Percentiles rank a stretch among this genome's conserved stretches.
Conservation (phyloP, 768 basidiomycete genomes). For the Macrolepiota dolichaula region DNA sequence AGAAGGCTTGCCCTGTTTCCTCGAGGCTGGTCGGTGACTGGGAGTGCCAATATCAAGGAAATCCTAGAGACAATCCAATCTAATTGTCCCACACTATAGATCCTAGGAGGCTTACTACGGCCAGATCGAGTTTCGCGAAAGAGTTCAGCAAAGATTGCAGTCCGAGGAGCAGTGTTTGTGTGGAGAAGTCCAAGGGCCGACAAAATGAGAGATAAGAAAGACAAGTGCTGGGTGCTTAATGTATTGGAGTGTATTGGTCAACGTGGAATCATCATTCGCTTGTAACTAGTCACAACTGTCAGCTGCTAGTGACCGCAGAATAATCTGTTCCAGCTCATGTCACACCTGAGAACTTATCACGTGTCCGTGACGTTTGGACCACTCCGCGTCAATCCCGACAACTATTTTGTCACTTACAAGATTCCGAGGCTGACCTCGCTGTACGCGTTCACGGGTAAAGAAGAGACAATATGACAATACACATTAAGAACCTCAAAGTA, state of each 20-base stretch:
- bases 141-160: background rate
- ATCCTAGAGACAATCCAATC: background rate
- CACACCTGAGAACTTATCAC: background rate
- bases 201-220: background rate
- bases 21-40: background rate
- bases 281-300: slow-evolving; percentile 5
- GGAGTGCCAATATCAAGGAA: background rate
- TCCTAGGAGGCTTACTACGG: background rate
- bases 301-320: background rate
- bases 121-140: background rate
- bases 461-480: slow-evolving; percentile 46
- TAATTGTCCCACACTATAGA: background rate
- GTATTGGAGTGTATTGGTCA: background rate
- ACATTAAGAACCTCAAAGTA: slow-evolving; percentile 80
- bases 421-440: background rate
- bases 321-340: background rate
- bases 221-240: background rate
- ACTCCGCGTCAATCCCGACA: background rate
- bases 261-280: slow-evolving; percentile 9
- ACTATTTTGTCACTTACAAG: background rate
- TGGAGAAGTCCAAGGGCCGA: background rate
- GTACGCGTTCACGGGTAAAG: background rate
- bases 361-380: background rate
- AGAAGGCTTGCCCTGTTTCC: background rate
- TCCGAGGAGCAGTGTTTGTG: background rate